Conservation (phyloP, 805 yeast genomes). For the Helenozyma baotianmanensis region DNA sequence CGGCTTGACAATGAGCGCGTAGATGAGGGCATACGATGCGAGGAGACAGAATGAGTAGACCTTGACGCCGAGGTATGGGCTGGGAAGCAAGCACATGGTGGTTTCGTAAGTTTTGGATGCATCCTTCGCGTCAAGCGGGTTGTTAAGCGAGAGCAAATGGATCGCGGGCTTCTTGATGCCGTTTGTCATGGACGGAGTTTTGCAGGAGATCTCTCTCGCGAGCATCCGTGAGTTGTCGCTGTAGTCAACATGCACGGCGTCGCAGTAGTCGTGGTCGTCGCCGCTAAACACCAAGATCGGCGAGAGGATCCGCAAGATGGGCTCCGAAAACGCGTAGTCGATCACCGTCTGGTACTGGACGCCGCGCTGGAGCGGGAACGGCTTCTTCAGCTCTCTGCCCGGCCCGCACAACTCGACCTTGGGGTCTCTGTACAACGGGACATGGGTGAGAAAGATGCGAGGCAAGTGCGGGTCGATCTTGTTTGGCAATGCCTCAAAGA, state of each 20-base stretch:
- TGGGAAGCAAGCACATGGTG: constrained; percentile 52
- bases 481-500: constrained; percentile 38
- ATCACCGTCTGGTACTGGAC: constrained; percentile 89
- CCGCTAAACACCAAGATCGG: constrained; percentile 82
- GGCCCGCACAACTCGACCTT: constrained; percentile 68
- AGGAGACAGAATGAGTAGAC: constrained; percentile 11
- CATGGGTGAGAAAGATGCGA: constrained; percentile 74
- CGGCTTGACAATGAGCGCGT: too few relatives aligned
- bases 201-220: constrained; percentile 76
- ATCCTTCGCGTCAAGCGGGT: constrained; percentile 28
- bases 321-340: constrained; percentile 52
- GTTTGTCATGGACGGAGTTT: constrained; percentile 89
- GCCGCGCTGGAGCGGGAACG: constrained; percentile 70
- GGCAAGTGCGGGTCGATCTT: constrained; percentile 40
- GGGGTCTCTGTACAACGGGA: constrained; percentile 76
- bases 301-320: constrained; percentile 50
- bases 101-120: constrained; percentile 30
- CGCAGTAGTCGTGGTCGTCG: constrained; percentile 97
- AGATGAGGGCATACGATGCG: too few relatives aligned
- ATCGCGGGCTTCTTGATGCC: constrained; percentile 84
- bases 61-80: constrained; percentile 37
- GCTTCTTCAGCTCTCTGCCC: constrained; percentile 58
- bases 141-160: constrained; percentile 68
- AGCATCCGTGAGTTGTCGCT: constrained; percentile 25
- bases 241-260: constrained; percentile 49